Percentiles rank a stretch among this genome's conserved stretches.
phyloP scores from a whole-genome alignment of 805 yeast genomes.

The Barnettozyma vustinii region DNA sequence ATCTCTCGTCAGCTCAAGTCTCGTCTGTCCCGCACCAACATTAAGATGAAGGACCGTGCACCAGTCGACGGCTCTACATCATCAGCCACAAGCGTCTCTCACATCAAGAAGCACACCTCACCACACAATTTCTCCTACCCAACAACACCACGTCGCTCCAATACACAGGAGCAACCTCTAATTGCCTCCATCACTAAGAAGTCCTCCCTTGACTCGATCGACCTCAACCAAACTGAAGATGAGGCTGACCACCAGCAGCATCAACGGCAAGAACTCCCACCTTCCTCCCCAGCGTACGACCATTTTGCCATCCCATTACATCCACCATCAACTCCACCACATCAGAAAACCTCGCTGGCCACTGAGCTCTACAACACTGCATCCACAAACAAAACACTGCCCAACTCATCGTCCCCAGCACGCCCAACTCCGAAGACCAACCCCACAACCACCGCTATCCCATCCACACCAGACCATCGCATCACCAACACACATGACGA shows the following conservation, averaged over 20 bases:
- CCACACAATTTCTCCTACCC: background rate
- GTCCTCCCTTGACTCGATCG: slow-evolving; percentile 18
- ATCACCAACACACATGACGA: slow-evolving; percentile 34
- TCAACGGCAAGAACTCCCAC: slow-evolving; percentile 17
- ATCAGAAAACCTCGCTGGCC: slow-evolving; percentile 19
- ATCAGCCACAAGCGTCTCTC: background rate
- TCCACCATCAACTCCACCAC: slow-evolving; percentile 26
- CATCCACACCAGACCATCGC: slow-evolving; percentile 23
- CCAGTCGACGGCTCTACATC: slow-evolving; percentile 3
- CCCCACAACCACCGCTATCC: slow-evolving; percentile 8
- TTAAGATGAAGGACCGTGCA: slow-evolving; percentile 19
- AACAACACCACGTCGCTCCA: background rate
- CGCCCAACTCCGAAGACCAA: slow-evolving; percentile 1
- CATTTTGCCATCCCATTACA: slow-evolving; percentile 14
- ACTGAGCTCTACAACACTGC: slow-evolving; percentile 23
- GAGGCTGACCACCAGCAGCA: slow-evolving; percentile 13
- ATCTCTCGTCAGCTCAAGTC: slow-evolving; percentile 39
- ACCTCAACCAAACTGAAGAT: slow-evolving; percentile 20
- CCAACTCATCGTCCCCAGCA: slow-evolving; percentile 19
- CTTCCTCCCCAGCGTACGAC: slow-evolving; percentile 25
- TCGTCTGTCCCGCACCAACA: slow-evolving; percentile 37
- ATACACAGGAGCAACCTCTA: slow-evolving; percentile 1
- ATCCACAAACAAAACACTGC: slow-evolving; percentile 25
- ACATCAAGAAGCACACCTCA: slow-evolving; percentile 3
- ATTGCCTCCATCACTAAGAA: slow-evolving; percentile 10